Evolutionary conservation across 176 grass and related monocot species (phyloP).

Genomic region (Aegilops sharonensis): DNA sequence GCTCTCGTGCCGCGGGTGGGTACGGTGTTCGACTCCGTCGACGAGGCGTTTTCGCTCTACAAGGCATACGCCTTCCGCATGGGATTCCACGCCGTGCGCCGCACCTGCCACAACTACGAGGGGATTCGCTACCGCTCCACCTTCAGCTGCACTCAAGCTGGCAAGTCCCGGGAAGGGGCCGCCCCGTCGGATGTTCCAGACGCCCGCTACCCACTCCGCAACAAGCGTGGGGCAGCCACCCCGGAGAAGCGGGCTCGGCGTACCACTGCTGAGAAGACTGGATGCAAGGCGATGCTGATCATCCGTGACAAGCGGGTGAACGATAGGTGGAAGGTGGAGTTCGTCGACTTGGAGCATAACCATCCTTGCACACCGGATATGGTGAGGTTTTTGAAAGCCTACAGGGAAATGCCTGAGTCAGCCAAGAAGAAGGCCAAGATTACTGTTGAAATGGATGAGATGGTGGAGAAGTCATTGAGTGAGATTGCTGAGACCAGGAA

Average conservation of each 20-base stretch:
- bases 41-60: constrained; percentile 86
- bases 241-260: constrained; percentile 42
- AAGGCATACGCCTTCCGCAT: constrained; percentile 71
- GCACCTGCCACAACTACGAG: constrained; percentile 79
- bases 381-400: constrained; percentile 81
- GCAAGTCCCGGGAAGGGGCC: constrained; percentile 36
- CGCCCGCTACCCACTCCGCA: constrained; percentile 38
- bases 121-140: constrained; percentile 80
- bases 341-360: constrained; percentile 74
- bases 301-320: constrained; percentile 59
- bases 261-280: constrained; percentile 48
- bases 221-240: constrained; percentile 24
- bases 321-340: constrained; percentile 72
- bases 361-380: constrained; percentile 78
- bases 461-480: constrained; percentile 48
- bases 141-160: constrained; percentile 63
- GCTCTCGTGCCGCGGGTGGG: constrained; percentile 53
- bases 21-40: constrained; percentile 62
- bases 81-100: constrained; percentile 62
- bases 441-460: constrained; percentile 48
- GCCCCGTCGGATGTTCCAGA: neutral
- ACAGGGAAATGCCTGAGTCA: constrained; percentile 63
- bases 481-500: constrained; percentile 60
- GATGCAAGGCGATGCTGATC: constrained; percentile 66
- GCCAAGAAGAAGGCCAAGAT: constrained; percentile 60